Percentiles rank a stretch among this genome's conserved stretches.
Evolutionary conservation across 495 filamentous ascomycete genomes (phyloP).

Genomic region (Podospora pseudopauciseta): DNA sequence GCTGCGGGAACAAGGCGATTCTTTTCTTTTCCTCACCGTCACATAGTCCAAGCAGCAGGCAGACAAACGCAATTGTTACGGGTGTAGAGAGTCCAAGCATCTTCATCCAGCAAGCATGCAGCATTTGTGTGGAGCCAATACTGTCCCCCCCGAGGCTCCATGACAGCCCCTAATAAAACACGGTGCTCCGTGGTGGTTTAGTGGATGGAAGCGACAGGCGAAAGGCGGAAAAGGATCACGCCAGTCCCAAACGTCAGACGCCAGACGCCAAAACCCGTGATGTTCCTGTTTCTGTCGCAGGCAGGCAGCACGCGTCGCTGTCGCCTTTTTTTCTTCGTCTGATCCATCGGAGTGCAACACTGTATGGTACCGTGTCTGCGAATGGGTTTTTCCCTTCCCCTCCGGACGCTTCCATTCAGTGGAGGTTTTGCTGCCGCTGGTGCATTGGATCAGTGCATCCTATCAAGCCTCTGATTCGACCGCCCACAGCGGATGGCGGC

Average conservation of each 20-base stretch:
- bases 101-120: neutral
- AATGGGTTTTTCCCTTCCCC: constrained; percentile 24
- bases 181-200: neutral
- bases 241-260: neutral
- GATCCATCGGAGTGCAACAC: constrained; percentile 24
- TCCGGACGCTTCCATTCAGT: neutral
- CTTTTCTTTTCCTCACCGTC: neutral
- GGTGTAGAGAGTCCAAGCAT: neutral
- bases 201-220: constrained; percentile 3
- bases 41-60: neutral
- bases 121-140: neutral
- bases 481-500: constrained; percentile 19
- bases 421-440: neutral
- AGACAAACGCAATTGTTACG: constrained; percentile 3
- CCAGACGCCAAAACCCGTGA: constrained; percentile 6
- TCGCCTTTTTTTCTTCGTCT: neutral
- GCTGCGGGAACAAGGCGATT: neutral
- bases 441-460: constrained; percentile 20
- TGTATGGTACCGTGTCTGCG: constrained; percentile 35
- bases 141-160: neutral
- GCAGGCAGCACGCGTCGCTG: constrained; percentile 1
- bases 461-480: constrained; percentile 26
- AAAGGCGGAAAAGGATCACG: constrained; percentile 3
- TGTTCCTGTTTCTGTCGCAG: neutral
- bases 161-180: neutral